Evolutionary conservation across 805 yeast species (phyloP).

Genomic region (Naumovozyma castellii): DNA sequence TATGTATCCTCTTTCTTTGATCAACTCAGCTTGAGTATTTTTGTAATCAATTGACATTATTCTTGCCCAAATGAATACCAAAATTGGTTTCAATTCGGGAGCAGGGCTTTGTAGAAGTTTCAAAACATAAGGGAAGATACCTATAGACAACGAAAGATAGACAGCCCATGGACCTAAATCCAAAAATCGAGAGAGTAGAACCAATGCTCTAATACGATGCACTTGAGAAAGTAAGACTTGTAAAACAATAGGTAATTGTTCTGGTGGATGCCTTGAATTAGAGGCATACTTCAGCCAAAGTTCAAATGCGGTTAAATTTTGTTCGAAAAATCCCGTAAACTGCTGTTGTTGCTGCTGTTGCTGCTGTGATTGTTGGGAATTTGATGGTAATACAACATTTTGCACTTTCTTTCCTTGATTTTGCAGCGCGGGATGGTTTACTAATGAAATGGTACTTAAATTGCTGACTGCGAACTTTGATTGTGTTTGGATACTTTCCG

Average conservation of each 20-base stretch:
- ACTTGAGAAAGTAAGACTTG: slow-evolving; percentile 91
- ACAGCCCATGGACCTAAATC: slow-evolving; percentile 99
- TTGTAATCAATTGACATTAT: slow-evolving; percentile 91
- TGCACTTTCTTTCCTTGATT: slow-evolving; percentile 1
- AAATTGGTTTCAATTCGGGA: slow-evolving; percentile 84
- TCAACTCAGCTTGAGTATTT: slow-evolving; percentile 82
- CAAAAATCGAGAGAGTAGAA: slow-evolving; percentile 70
- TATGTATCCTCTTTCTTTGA: slow-evolving; percentile 83
- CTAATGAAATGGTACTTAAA: slow-evolving; percentile 31
- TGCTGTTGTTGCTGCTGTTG: slow-evolving; percentile 41
- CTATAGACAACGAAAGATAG: slow-evolving; percentile 81
- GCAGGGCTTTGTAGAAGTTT: slow-evolving; percentile 90
- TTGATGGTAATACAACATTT: slow-evolving; percentile 1
- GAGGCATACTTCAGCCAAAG: slow-evolving; percentile 91
- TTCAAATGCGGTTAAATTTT: slow-evolving; percentile 91
- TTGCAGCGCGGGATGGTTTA: slow-evolving; percentile 19
- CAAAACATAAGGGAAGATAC: slow-evolving; percentile 90
- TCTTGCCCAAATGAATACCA: slow-evolving; percentile 95
- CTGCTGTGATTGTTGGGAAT: slow-evolving; percentile 3
- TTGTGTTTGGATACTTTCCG: slow-evolving; percentile 19
- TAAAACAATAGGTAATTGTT: slow-evolving; percentile 85
- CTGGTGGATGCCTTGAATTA: slow-evolving; percentile 78
- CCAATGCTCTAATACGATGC: slow-evolving; percentile 82
- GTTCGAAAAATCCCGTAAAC: slow-evolving; percentile 91
- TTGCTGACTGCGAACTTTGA: slow-evolving; percentile 28